Evolutionary conservation across 2,329 filamentous ascomycete species (phyloP).

Genomic region (Ophiosphaerella narmari): DNA sequence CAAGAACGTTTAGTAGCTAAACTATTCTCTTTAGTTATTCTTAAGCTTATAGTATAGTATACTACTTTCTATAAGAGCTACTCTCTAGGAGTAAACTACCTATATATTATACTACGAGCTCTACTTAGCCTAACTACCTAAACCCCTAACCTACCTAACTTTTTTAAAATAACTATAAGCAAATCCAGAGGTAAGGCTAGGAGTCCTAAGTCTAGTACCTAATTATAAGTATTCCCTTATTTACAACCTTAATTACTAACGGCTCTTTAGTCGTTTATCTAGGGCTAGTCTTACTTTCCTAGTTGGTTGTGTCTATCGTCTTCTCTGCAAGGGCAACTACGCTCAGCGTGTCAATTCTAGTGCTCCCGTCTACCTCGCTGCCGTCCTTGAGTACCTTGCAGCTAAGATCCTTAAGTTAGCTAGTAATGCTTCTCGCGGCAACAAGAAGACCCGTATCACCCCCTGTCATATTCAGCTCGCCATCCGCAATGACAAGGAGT

Average conservation of each 20-base stretch:
- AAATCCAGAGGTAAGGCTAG: conserved; percentile 99
- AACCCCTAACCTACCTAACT: conserved; percentile 45
- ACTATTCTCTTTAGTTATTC: no score
- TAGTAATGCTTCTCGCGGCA: no score
- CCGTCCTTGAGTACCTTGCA: no score
- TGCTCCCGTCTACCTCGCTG: conserved; percentile 95
- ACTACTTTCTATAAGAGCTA: no score
- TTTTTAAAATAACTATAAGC: conserved; percentile 98
- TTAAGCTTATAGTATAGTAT: no score
- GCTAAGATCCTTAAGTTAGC: no score
- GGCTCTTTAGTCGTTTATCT: conserved; percentile 78
- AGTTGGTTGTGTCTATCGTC: conserved; percentile 98
- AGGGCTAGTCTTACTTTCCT: conserved; percentile 99
- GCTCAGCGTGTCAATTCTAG: conserved; percentile 98
- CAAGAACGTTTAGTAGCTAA: no score
- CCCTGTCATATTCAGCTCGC: conserved; percentile 98
- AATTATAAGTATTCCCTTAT: conserved; percentile 77
- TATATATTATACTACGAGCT: conserved; percentile 26
- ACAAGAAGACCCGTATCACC: no score
- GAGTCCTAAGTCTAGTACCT: conserved; percentile 92
- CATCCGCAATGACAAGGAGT: conserved; percentile 98
- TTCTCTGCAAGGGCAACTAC: conserved; percentile 98
- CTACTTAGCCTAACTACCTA: conserved; percentile 23
- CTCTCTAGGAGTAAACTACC: no score
- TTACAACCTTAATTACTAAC: conserved; percentile 9